A percentile compares a stretch with the other conserved stretches of the same genome.
These are phyloP conservation scores for Cucumis hystrix DNA, from an alignment of 306 rosid species.

Conservation along the genomic window DNA sequence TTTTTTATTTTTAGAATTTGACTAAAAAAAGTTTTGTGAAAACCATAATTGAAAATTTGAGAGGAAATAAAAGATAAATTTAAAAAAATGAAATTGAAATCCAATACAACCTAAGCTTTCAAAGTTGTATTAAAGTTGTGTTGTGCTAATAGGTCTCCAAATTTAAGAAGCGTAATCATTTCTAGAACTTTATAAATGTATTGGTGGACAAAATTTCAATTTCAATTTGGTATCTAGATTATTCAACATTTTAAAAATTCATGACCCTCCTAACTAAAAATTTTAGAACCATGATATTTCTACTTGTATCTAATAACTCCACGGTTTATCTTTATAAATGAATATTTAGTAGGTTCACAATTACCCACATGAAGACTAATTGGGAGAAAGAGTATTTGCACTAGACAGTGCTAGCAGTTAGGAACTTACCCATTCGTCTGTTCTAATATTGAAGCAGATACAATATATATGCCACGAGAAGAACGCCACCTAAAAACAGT, in stretches of 20 bases:
- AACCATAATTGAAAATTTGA: too few species aligned
- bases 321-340: not conserved
- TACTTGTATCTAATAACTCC: not conserved
- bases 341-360: not conserved
- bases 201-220: too few species aligned
- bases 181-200: too few species aligned
- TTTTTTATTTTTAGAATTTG: too few species aligned
- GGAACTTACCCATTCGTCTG: conserved; percentile 46
- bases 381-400: not conserved
- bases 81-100: too few species aligned
- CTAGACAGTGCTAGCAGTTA: not conserved
- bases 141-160: not conserved
- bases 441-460: conserved; percentile 30
- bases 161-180: too few species aligned
- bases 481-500: conserved; percentile 14
- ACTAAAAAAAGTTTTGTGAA: too few species aligned
- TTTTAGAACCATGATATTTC: not conserved
- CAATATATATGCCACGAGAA: conserved; percentile 34
- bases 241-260: not conserved
- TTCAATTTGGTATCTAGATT: too few species aligned
- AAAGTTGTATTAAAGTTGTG: not conserved
- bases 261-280: not conserved
- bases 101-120: too few species aligned
- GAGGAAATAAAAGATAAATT: too few species aligned
- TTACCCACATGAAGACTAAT: not conserved